Evolutionary conservation across 192 early-diverging fungal species (phyloP).

Genomic region (Linnemannia zychae): DNA sequence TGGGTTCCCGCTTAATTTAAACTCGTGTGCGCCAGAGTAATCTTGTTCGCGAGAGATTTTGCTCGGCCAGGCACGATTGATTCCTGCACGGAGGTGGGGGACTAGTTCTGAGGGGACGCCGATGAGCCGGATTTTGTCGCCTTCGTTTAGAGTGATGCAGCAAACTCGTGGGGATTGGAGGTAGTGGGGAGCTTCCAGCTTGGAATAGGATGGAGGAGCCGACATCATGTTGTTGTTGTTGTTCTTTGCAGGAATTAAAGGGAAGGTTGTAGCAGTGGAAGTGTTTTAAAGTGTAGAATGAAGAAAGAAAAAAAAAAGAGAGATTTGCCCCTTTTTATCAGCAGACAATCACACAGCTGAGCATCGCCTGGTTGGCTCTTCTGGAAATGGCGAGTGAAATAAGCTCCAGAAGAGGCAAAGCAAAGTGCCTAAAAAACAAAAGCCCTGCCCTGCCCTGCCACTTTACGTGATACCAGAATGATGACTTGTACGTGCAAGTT

Average conservation of each 20-base stretch:
- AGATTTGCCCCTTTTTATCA: not conserved
- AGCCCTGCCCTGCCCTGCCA: no score
- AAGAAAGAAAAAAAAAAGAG: not conserved
- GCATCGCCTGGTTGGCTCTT: not conserved
- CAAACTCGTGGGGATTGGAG: slow-evolving; percentile 11
- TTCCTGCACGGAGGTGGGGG: slow-evolving; percentile 13
- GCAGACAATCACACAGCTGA: not conserved
- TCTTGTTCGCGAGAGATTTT: slow-evolving; percentile 16
- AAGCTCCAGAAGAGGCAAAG: not conserved
- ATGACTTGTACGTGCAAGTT: not conserved
- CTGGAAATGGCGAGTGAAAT: not conserved
- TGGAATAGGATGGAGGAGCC: not conserved
- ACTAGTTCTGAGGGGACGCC: slow-evolving; percentile 17
- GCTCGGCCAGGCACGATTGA: slow-evolving; percentile 3
- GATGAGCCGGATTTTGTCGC: slow-evolving; percentile 31
- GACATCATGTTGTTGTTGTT: not conserved
- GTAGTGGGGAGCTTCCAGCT: not conserved
- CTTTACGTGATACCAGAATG: not conserved
- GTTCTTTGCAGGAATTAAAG: not conserved
- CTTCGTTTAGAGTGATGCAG: slow-evolving; percentile 12
- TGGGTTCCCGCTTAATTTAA: slow-evolving; percentile 15
- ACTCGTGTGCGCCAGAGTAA: slow-evolving; percentile 28
- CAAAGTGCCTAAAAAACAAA: no score
- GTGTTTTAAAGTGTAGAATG: not conserved
- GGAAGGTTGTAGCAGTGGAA: not conserved